A percentile compares a stretch with the other conserved stretches of the same genome.
Evolutionary conservation across 106 monocot genomes (phyloP).

Genomic region (Posidonia australis): DNA sequence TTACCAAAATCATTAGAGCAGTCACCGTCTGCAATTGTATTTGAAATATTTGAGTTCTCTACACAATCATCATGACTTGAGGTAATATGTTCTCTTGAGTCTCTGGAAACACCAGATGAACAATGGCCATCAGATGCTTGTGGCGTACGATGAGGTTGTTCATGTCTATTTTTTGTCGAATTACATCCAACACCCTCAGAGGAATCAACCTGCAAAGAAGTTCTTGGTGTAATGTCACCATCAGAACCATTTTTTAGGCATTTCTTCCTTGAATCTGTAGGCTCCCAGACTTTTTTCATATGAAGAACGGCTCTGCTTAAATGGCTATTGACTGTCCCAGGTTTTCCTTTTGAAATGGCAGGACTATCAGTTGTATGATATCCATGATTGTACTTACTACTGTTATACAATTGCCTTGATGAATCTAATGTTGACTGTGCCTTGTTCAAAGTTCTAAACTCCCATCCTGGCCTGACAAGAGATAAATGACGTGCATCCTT

Average conservation of each 20-base stretch:
- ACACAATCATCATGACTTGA: conserved; percentile 3
- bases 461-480: conserved; percentile 19
- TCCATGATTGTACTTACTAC: conserved; percentile 18
- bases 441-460: conserved; percentile 23
- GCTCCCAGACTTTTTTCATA: conserved; percentile 62
- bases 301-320: conserved; percentile 14
- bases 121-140: background rate
- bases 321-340: conserved; percentile 2
- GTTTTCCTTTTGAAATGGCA: conserved; percentile 27
- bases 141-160: conserved; percentile 3
- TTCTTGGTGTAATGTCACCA: conserved; percentile 8
- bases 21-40: background rate
- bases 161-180: conserved; percentile 2
- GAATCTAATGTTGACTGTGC: conserved; percentile 14
- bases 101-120: conserved; percentile 8
- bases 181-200: conserved; percentile 7
- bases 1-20: conserved; percentile 9
- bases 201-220: conserved; percentile 6
- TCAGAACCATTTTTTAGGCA: conserved; percentile 19
- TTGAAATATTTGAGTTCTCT: conserved; percentile 6
- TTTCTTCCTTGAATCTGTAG: conserved; percentile 38
- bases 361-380: conserved; percentile 18
- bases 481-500: conserved; percentile 19
- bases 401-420: conserved; percentile 12
- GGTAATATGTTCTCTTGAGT: background rate